A percentile compares a stretch with the other conserved stretches of the same genome.
These are phyloP conservation scores for Amorphotheca resinae DNA, from an alignment of 495 filamentous ascomycete species.

Conservation along the genomic window DNA sequence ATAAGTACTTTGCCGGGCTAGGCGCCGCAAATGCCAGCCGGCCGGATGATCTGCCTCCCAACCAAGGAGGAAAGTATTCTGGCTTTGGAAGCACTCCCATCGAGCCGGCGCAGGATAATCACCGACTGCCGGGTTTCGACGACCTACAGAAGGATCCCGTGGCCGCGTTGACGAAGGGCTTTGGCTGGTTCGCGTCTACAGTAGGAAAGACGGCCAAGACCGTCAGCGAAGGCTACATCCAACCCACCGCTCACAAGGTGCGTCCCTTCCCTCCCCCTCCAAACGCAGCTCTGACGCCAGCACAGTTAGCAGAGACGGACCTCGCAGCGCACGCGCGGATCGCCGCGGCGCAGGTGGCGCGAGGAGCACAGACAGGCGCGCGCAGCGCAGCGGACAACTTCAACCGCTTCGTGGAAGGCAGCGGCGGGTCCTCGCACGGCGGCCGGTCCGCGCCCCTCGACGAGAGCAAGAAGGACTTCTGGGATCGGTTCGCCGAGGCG, in stretches of 20 bases:
- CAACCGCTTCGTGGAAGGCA: slow-evolving; percentile 64
- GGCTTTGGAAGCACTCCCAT: slow-evolving; percentile 54
- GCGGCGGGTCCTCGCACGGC: slow-evolving; percentile 27
- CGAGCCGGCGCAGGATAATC: slow-evolving; percentile 26
- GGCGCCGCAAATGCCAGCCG: slow-evolving; percentile 70
- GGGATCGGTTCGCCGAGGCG: slow-evolving; percentile 60
- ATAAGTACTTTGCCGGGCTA: slow-evolving; percentile 79
- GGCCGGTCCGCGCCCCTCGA: slow-evolving; percentile 27
- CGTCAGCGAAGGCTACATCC: slow-evolving; percentile 77
- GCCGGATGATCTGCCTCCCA: slow-evolving; percentile 61
- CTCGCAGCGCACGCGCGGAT: slow-evolving; percentile 68
- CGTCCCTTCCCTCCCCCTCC: slow-evolving; percentile 43
- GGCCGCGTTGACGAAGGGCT: slow-evolving; percentile 76
- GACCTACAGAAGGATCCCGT: slow-evolving; percentile 88
- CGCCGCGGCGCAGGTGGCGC: slow-evolving; percentile 54
- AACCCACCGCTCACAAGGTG: slow-evolving; percentile 70
- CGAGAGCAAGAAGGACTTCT: slow-evolving; percentile 72
- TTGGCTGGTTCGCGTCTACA: slow-evolving; percentile 82
- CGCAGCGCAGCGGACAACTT: slow-evolving; percentile 64
- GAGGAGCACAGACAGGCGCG: slow-evolving; percentile 44
- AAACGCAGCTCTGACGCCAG: slow-evolving; percentile 14
- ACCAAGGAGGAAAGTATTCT: slow-evolving; percentile 80
- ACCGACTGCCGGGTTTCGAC: slow-evolving; percentile 49
- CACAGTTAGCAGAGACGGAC: slow-evolving; percentile 68
- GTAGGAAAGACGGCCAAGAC: slow-evolving; percentile 82